phyloP scores from a whole-genome alignment of 176 grass and related monocot species.

The Guadua angustifolia region DNA sequence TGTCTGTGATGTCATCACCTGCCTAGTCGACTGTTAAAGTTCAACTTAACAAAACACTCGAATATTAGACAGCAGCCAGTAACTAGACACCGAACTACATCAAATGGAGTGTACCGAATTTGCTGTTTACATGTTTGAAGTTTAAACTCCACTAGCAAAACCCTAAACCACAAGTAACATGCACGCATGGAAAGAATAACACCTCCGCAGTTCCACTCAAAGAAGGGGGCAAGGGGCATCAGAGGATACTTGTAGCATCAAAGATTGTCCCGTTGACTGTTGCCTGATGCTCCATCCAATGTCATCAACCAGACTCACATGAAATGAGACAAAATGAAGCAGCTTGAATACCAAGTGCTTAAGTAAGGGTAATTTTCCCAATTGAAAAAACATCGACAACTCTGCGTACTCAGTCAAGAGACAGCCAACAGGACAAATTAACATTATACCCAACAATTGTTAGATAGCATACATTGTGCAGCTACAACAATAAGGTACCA shows the following conservation, averaged over 20 bases:
- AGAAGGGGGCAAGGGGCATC: background rate
- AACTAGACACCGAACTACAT: background rate
- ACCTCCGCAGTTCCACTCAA: background rate
- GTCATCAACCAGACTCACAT: background rate
- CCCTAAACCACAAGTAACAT: background rate
- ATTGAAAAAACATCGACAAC: background rate
- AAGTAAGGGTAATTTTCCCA: background rate
- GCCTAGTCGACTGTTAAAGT: background rate
- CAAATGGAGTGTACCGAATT: background rate
- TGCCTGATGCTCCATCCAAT: background rate
- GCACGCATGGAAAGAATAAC: background rate
- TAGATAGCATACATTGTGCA: background rate
- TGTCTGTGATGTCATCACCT: background rate
- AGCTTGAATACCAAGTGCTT: background rate
- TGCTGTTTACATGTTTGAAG: background rate
- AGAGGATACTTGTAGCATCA: background rate
- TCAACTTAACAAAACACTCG: background rate
- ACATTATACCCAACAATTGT: background rate
- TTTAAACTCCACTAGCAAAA: background rate
- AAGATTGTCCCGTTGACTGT: background rate
- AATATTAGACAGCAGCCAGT: background rate
- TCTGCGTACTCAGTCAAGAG: background rate
- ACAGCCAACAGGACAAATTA: background rate
- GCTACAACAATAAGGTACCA: background rate
- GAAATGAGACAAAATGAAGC: background rate